These are phyloP conservation scores for Pythium phragmitis DNA, from an alignment of 352 stramenopile genomes.

Conservation along the genomic window DNA sequence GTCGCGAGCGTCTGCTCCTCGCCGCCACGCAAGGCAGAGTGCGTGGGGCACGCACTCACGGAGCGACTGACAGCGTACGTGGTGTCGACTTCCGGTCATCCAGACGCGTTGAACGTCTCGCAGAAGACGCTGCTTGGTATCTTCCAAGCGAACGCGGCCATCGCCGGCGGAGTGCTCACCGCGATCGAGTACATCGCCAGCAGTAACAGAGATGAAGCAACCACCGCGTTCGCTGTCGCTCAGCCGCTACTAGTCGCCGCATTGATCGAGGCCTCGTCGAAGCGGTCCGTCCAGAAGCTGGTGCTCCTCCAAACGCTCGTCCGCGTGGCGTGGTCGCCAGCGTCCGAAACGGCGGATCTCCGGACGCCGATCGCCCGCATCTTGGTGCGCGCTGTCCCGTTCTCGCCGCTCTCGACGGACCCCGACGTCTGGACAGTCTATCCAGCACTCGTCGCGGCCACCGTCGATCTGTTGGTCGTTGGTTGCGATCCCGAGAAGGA, in stretches of 20 bases:
- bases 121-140: conserved; percentile 32
- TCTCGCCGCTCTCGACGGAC: conserved; percentile 31
- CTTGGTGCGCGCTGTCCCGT: conserved; percentile 37
- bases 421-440: conserved; percentile 28
- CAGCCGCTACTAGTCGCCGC: conserved; percentile 6
- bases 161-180: conserved; percentile 42
- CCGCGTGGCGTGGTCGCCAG: conserved; percentile 36
- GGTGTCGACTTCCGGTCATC: neutral
- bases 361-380: conserved; percentile 14
- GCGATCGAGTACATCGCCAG: conserved; percentile 27
- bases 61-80: conserved; percentile 21
- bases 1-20: conserved; percentile 41
- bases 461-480: conserved; percentile 39
- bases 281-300: conserved; percentile 16
- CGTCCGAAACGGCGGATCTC: neutral
- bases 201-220: neutral
- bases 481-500: conserved; percentile 5
- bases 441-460: conserved; percentile 34
- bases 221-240: neutral
- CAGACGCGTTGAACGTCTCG: conserved; percentile 1
- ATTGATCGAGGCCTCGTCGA: conserved; percentile 6
- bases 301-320: conserved; percentile 39
- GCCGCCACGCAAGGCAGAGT: conserved; percentile 48
- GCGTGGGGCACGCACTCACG: conserved; percentile 43
- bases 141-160: conserved; percentile 39